Evolutionary conservation across 23 red algal species (phyloP).

Genomic region (Gracilaria caudata): DNA sequence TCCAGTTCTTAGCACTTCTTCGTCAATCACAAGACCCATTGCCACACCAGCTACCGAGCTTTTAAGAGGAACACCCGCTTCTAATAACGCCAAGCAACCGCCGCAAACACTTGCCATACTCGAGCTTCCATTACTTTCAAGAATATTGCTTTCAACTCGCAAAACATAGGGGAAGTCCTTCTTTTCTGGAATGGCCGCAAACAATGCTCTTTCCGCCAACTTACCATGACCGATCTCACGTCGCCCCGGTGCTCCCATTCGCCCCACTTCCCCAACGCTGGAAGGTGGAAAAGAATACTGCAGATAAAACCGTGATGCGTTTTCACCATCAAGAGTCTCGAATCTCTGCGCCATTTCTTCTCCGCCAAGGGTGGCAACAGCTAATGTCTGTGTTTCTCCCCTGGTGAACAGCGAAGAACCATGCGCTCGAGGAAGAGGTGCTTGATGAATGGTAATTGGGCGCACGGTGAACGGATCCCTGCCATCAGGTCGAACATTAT

Average conservation of each 20-base stretch:
- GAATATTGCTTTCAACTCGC: slow-evolving; percentile 91
- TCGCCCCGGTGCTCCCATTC: slow-evolving; percentile 84
- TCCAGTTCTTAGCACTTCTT: neutral
- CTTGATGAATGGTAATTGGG: slow-evolving; percentile 80
- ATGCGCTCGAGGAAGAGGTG: slow-evolving; percentile 78
- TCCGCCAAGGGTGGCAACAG: slow-evolving; percentile 91
- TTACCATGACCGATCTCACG: slow-evolving; percentile 97
- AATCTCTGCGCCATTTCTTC: slow-evolving; percentile 80
- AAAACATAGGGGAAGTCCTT: slow-evolving; percentile 92
- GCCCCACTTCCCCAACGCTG: slow-evolving; percentile 88
- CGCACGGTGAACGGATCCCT: slow-evolving; percentile 66
- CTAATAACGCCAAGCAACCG: slow-evolving; percentile 89
- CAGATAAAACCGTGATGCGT: slow-evolving; percentile 83
- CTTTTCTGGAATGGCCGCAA: slow-evolving; percentile 61
- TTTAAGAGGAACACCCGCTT: slow-evolving; percentile 89
- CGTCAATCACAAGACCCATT: slow-evolving; percentile 83
- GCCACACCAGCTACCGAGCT: slow-evolving; percentile 88
- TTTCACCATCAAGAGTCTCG: slow-evolving; percentile 89
- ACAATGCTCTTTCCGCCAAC: slow-evolving; percentile 82
- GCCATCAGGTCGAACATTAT: slow-evolving; percentile 78
- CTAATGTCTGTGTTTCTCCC: slow-evolving; percentile 92
- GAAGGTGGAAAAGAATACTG: slow-evolving; percentile 97
- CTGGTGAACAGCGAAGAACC: slow-evolving; percentile 94
- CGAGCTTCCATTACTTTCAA: slow-evolving; percentile 90
- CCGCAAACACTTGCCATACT: slow-evolving; percentile 96